Conservation (phyloP, 2,329 filamentous ascomycete genomes). For the Phyllosticta capitalensis region DNA sequence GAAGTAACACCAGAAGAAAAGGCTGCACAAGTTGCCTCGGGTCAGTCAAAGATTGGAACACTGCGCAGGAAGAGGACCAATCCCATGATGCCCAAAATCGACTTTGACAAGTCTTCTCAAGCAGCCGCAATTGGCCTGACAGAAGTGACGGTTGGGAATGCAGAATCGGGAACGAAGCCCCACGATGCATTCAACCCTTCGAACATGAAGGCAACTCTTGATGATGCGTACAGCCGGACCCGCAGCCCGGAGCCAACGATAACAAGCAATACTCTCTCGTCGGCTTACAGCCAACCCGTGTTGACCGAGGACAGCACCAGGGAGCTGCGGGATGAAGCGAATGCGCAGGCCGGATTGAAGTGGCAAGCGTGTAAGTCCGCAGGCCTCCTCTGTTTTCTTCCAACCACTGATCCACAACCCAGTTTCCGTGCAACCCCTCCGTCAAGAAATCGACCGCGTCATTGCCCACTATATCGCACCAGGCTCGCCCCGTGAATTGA, state of each 20-base stretch:
- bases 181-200: neutral
- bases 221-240: neutral
- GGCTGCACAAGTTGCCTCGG: constrained; percentile 29
- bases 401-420: neutral
- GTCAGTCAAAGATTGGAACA: neutral
- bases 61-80: constrained; percentile 22
- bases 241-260: neutral
- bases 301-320: constrained; percentile 11
- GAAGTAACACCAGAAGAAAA: constrained; percentile 45
- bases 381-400: neutral
- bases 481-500: constrained; percentile 59
- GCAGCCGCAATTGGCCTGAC: constrained; percentile 7
- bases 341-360: constrained; percentile 9
- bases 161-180: neutral
- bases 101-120: constrained; percentile 9
- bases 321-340: constrained; percentile 12
- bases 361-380: constrained; percentile 13
- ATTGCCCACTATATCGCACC: constrained; percentile 66
- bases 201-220: neutral
- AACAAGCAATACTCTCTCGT: neutral
- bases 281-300: constrained; percentile 8
- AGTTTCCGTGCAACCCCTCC: constrained; percentile 48
- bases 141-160: constrained; percentile 1
- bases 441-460: constrained; percentile 64
- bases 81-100: constrained; percentile 15